Evolutionary conservation across 148 eudicot genomes (phyloP), one percentile per base, ranked within the genome.

Genomic region (Cornus florida): DNA sequence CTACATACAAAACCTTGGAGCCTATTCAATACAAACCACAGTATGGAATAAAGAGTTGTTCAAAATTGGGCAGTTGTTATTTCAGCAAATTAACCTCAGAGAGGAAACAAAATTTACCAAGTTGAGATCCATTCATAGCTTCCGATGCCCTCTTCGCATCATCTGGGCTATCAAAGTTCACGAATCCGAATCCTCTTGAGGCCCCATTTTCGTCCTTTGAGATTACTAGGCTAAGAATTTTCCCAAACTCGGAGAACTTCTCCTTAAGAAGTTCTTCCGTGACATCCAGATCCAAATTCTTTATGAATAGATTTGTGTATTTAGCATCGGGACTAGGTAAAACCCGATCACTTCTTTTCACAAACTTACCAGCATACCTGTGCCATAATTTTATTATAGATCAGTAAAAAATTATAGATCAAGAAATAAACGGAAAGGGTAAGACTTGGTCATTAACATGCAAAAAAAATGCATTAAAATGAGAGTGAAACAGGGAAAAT

Each of bases 131-230:
- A 80, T 91, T 84, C 87, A 91, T 87, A 74, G 89, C 87, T 91
- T 90, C 93, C 82, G 86, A 43, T 67, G 97, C 97, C 20, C 60
- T 77, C 76, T 72, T 87, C 57, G 97, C 95, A 86, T 93, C 86
- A 59, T 87, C 91, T 23, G 92, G 81, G 73, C 76, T 86, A 16
- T 90, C 95, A 83, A 88, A 93, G 70, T 90, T 93, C 59, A 91
- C 92, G 79, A 91, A 93, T 23, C 91, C 97, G 88, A 93, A 93
- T 32, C 97, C 95, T 84, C 80, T 93, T 0, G 94, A 91, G 16
- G 62, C 83, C 31, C 92, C 93, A 53, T 82, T 82, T 33, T 90
- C 97, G 79, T 90, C 95, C 82, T 83, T 90, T 11, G 88, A 77
- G 38, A 93, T 84, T 62, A 81, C 87, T 68, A 90, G 74, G 85